A percentile compares a stretch with the other conserved stretches of the same genome.
Evolutionary conservation across 2,329 filamentous ascomycete genomes (phyloP).

Genomic region (Clarireedia sp.): DNA sequence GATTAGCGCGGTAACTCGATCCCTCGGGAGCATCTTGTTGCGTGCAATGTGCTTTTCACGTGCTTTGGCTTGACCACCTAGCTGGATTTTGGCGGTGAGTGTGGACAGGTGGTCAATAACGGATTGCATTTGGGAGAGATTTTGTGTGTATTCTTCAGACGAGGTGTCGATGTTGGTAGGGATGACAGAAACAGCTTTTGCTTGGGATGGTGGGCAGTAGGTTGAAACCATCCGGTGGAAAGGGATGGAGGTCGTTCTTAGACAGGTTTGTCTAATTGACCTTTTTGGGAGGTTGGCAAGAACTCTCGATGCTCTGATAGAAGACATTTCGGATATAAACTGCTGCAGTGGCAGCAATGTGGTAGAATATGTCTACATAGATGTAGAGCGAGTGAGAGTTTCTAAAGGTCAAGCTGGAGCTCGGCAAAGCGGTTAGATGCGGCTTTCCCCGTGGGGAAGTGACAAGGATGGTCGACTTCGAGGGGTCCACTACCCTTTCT

Average conservation of each 20-base stretch:
- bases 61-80: constrained; percentile 74
- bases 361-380: constrained; percentile 16
- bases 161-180: constrained; percentile 68
- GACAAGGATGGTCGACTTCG: background rate
- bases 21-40: constrained; percentile 90
- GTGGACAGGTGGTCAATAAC: constrained; percentile 60
- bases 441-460: constrained; percentile 1
- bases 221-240: constrained; percentile 47
- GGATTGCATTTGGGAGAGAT: constrained; percentile 68
- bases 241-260: constrained; percentile 18
- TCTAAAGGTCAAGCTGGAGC: background rate
- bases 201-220: constrained; percentile 75
- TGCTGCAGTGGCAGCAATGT: constrained; percentile 16
- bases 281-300: constrained; percentile 38
- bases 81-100: constrained; percentile 63
- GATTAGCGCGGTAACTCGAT: constrained; percentile 78
- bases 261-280: constrained; percentile 31
- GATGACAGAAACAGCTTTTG: constrained; percentile 72
- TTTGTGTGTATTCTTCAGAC: constrained; percentile 73
- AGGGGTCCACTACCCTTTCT: background rate
- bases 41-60: constrained; percentile 78
- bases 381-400: background rate
- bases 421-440: background rate
- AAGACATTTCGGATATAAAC: constrained; percentile 35
- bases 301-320: constrained; percentile 40